phyloP scores from a whole-genome alignment of 352 stramenopile genomes.

The Phytophthora pistaciae region DNA sequence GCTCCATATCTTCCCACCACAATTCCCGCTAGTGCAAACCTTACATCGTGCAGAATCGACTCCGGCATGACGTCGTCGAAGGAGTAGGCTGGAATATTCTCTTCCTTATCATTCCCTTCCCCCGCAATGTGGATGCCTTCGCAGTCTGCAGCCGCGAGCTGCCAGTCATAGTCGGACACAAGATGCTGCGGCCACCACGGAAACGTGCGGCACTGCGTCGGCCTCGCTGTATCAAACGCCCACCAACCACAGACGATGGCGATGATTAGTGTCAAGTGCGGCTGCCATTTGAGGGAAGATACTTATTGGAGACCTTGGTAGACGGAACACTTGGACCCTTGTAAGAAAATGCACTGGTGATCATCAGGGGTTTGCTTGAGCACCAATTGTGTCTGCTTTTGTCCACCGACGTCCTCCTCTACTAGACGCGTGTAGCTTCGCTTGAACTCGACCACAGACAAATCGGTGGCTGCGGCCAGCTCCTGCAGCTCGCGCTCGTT shows the following conservation, averaged over 20 bases:
- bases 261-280: neutral
- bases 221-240: slow-evolving; percentile 45
- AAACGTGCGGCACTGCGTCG: slow-evolving; percentile 85
- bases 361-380: slow-evolving; percentile 66
- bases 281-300: neutral
- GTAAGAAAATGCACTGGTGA: slow-evolving; percentile 69
- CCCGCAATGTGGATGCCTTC: slow-evolving; percentile 59
- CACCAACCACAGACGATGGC: neutral
- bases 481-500: slow-evolving; percentile 67
- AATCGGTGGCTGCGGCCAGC: slow-evolving; percentile 43
- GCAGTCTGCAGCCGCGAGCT: slow-evolving; percentile 62
- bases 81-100: slow-evolving; percentile 23
- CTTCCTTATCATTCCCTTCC: slow-evolving; percentile 4
- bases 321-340: slow-evolving; percentile 73
- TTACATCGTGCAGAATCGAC: slow-evolving; percentile 74
- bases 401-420: slow-evolving; percentile 26
- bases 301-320: slow-evolving; percentile 51
- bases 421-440: slow-evolving; percentile 40
- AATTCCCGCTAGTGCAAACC: neutral
- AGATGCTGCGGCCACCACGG: slow-evolving; percentile 86
- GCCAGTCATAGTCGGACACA: slow-evolving; percentile 85
- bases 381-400: slow-evolving; percentile 40
- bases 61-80: slow-evolving; percentile 70
- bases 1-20: neutral
- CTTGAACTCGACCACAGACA: slow-evolving; percentile 47